Conservation (phyloP, 306 rosid species). For the Dalbergia cultrata region DNA sequence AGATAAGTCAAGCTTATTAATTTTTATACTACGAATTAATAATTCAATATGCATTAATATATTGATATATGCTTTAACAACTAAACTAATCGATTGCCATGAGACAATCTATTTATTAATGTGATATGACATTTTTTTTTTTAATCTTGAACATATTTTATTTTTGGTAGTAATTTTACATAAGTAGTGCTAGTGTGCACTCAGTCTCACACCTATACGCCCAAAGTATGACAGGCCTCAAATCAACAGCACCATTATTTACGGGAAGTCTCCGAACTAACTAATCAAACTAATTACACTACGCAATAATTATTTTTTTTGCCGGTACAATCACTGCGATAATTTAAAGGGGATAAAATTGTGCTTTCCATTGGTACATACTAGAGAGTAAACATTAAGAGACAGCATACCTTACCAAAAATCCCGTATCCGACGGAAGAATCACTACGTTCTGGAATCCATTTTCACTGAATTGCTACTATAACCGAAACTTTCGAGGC, state of each 20-base stretch:
- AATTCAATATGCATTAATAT: too few relatives aligned
- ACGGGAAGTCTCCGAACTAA: not conserved
- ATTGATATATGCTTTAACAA: not conserved
- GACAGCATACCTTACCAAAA: constrained; percentile 52
- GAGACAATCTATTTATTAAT: not conserved
- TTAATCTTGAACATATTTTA: not conserved
- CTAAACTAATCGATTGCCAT: not conserved
- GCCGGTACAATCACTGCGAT: not conserved
- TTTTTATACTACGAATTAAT: too few relatives aligned
- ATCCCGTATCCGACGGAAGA: constrained; percentile 40
- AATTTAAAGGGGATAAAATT: constrained; percentile 23
- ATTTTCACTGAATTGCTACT: constrained; percentile 37
- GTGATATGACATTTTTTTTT: not conserved
- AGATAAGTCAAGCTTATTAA: too few relatives aligned
- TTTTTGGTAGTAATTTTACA: not conserved
- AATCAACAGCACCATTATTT: not conserved
- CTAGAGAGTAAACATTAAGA: constrained; percentile 9
- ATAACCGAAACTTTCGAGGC: constrained; percentile 58
- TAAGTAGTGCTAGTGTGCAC: not conserved
- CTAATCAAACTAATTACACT: constrained; percentile 21
- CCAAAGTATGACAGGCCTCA: not conserved
- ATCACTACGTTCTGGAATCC: constrained; percentile 38
- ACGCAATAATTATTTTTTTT: not conserved
- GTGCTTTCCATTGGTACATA: constrained; percentile 7
- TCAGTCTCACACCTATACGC: not conserved